Conservation (phyloP, 345 rosid genomes). For the Ceriops zippeliana region DNA sequence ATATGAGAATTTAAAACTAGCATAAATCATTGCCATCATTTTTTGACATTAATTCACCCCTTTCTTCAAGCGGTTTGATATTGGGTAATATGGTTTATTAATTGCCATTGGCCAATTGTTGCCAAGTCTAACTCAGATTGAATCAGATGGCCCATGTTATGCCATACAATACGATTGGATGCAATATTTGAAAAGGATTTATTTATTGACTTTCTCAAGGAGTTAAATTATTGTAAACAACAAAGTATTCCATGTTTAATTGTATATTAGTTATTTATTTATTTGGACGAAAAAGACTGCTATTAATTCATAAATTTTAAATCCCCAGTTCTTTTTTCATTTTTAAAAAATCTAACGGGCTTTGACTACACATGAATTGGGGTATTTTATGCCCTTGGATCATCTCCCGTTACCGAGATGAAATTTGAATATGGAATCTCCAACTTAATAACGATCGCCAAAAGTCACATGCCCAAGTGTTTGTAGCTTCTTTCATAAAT, state of each 20-base stretch:
- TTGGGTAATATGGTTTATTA: background rate
- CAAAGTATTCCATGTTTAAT: background rate
- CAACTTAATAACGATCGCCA: background rate
- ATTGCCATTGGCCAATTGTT: background rate
- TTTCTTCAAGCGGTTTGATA: background rate
- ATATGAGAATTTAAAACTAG: background rate
- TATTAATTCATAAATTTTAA: too few species aligned
- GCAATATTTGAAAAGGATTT: background rate
- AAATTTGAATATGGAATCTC: too few species aligned
- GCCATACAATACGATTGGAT: background rate
- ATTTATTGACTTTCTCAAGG: background rate
- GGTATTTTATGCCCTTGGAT: too few species aligned
- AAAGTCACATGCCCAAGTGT: slow-evolving; percentile 16
- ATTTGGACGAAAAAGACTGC: background rate
- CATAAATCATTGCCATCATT: background rate
- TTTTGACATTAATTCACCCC: background rate
- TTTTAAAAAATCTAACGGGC: too few species aligned
- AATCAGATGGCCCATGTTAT: background rate
- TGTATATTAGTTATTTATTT: background rate
- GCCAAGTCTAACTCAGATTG: background rate
- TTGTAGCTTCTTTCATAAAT: background rate
- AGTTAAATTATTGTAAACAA: too few species aligned
- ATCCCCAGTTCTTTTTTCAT: too few species aligned
- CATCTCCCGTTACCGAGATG: too few species aligned
- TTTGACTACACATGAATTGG: too few species aligned